Base-by-base conservation (phyloP, 2,329 filamentous ascomycete genomes). In the Penicillium sp. region DNA sequence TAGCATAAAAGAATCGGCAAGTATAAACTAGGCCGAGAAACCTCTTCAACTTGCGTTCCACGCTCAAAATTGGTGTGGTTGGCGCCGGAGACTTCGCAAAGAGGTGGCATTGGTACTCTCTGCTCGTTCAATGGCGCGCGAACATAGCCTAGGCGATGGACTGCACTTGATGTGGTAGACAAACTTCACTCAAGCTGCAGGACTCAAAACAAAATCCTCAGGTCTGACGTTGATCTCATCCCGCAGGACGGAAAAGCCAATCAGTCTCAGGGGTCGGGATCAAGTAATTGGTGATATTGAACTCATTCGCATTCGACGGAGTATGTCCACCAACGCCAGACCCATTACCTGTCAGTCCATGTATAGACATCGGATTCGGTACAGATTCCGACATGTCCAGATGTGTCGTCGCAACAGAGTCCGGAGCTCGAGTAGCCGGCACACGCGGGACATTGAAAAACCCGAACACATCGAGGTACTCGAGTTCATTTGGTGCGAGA, bases 371-470 rank as follows among this genome's bases (percentile, higher is more conserved):
- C 5, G 71, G 71, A 47, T 75, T 69, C 14, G 65, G 62, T 23
- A 69, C 66, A 10, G 69, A 14, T 7, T 62, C 66, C 4, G 58
- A 51, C 4, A 72, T 68, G 26, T 69, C 68, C n/a, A 72, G 50
- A 31, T 63, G 62, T 8, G 54, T 51, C 6, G 65, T 63, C 6
- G 63, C 50, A 9, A 53, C 55, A 3, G 67, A 62, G 23, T 71
- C 69, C 11, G 69, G 61, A 1, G 69, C 68, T 6, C 75, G 68
- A 4, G 69, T 55, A 21, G 77, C 74, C 0, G 84, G 83, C 25
- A 96, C 78, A 19, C 92, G 81, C 1, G 93, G 93, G 55, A 96
- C 87, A 70, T 96, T 96, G 81, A 96, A 97, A 71, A 96, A 96
- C 66, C 95, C 91, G 71, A 97, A 96, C 0, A 96, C 90, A 67